Conservation (phyloP, 352 stramenopile species). For the Thalassiosira hispida region DNA sequence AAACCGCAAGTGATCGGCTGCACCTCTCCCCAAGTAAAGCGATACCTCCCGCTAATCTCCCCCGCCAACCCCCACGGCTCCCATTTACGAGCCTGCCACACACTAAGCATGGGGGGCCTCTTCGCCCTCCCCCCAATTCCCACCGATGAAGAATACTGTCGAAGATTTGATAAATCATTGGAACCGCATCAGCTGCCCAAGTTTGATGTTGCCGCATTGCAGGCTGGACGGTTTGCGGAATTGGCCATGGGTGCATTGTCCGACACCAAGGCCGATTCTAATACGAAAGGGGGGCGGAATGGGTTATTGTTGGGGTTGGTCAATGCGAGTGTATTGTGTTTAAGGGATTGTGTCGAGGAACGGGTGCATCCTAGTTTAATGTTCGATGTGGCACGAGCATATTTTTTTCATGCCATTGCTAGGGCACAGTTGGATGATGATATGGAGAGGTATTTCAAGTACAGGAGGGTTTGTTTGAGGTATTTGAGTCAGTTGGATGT, state of each 20-base stretch:
- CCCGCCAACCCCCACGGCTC: constrained; percentile 59
- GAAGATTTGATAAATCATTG: constrained; percentile 41
- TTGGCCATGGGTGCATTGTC: constrained; percentile 77
- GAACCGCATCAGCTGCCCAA: constrained; percentile 59
- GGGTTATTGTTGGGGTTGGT: constrained; percentile 62
- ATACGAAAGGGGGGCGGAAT: not conserved
- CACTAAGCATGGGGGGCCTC: constrained; percentile 71
- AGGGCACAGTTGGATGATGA: constrained; percentile 69
- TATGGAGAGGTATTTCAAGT: constrained; percentile 83
- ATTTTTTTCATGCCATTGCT: constrained; percentile 79
- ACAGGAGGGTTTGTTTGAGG: constrained; percentile 71
- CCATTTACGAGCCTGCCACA: constrained; percentile 73
- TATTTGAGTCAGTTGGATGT: constrained; percentile 76
- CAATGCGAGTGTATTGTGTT: constrained; percentile 78
- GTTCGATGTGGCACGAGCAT: constrained; percentile 69
- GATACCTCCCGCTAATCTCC: constrained; percentile 65
- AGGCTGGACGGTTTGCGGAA: constrained; percentile 76
- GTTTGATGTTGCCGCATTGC: constrained; percentile 70
- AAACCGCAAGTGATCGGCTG: constrained; percentile 2
- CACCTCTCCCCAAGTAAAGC: constrained; percentile 11
- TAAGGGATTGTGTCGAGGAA: constrained; percentile 63
- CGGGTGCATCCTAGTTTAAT: constrained; percentile 69
- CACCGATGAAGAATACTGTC: constrained; percentile 73
- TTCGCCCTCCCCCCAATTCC: constrained; percentile 75
- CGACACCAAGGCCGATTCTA: constrained; percentile 26